These are phyloP conservation scores for Suillus americanus DNA, from an alignment of 768 basidiomycete genomes.

Conservation along the genomic window DNA sequence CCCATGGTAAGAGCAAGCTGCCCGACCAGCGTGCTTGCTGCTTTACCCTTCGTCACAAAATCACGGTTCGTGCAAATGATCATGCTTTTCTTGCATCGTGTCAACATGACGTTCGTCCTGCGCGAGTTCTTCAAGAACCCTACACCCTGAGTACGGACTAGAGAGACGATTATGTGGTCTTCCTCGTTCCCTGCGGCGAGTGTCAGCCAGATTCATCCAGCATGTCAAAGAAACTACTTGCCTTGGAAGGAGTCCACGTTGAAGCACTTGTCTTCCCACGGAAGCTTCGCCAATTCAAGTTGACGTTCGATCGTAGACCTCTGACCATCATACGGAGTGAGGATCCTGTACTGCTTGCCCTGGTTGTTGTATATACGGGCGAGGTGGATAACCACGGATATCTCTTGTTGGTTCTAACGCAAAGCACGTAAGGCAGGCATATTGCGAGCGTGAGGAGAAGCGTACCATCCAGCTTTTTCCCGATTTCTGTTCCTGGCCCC, in stretches of 20 bases:
- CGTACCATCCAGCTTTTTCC: slow-evolving; percentile 33
- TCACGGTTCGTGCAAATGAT: slow-evolving; percentile 57
- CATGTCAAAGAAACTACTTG: slow-evolving; percentile 25
- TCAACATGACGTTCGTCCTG: slow-evolving; percentile 85
- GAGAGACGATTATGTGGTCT: slow-evolving; percentile 68
- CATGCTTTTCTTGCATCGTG: slow-evolving; percentile 74
- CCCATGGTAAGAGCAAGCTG: slow-evolving; percentile 18
- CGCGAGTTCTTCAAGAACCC: slow-evolving; percentile 67
- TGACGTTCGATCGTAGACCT: slow-evolving; percentile 52
- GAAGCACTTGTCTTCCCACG: slow-evolving; percentile 67
- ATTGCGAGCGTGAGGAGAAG: not conserved
- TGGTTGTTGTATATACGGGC: slow-evolving; percentile 49
- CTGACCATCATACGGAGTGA: slow-evolving; percentile 82
- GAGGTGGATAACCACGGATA: slow-evolving; percentile 50
- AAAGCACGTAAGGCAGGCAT: not conserved
- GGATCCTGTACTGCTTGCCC: slow-evolving; percentile 54
- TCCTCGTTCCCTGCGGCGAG: slow-evolving; percentile 69
- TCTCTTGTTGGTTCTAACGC: slow-evolving; percentile 63
- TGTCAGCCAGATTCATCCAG: slow-evolving; percentile 14
- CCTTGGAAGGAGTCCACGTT: slow-evolving; percentile 84
- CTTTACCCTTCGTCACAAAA: slow-evolving; percentile 19
- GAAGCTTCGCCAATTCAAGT: slow-evolving; percentile 47
- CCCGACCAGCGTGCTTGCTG: slow-evolving; percentile 24
- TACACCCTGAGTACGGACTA: slow-evolving; percentile 55
- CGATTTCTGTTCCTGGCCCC: slow-evolving; percentile 27